Base-by-base conservation (phyloP, 345 rosid genomes). In the Raphanus raphanistrum region DNA sequence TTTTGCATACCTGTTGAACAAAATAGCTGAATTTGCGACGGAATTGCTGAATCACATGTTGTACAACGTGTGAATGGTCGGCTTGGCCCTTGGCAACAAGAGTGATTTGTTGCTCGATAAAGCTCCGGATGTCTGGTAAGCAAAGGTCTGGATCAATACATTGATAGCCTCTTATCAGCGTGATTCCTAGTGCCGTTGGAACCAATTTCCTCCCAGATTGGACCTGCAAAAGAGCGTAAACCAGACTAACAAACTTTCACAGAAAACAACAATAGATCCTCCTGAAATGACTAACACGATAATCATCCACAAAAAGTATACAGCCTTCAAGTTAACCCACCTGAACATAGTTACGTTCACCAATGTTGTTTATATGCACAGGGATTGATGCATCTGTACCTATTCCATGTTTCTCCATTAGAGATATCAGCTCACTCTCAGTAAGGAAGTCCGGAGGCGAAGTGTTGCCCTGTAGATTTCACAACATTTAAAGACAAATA, bases 331-430 rank as follows among this genome's bases (percentile, higher is more conserved):
- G 28, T 73, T 78, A 59, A 74, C 80, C 64, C 36, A 90, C 98
- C 97, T 92, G 94, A 58, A 94, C 98, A 83, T 92, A 94, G 80
- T 94, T 92, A 67, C 98, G 92, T 71, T 94, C 98, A 63, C 97
- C 90, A 66, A 94, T 94, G 87, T 94, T 94, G 87, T 92, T 94
- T 63, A 94, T 92, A 79, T 94, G 98, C 41, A 87, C 89, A 33
- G 98, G 76, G 72, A 94, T 94, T 75, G 98, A 94, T 71, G 98
- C 98, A 89, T 94, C 98, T 41, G 98, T 94, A 74, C 98, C 98
- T 55, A 94, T 92, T 54, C 97, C 97, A 72, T 94, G 80, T 86
- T 87, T 94, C 88, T 94, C 98, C 98, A 94, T 94, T 27, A 94
- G 78, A 62, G 98, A 86, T 85, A 94, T 94, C 73, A 94, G 86